Evolutionary conservation across 2,329 filamentous ascomycete genomes (phyloP), one percentile per base, ranked within the genome.

Genomic region (Aspergillus oerlinghausenensis): DNA sequence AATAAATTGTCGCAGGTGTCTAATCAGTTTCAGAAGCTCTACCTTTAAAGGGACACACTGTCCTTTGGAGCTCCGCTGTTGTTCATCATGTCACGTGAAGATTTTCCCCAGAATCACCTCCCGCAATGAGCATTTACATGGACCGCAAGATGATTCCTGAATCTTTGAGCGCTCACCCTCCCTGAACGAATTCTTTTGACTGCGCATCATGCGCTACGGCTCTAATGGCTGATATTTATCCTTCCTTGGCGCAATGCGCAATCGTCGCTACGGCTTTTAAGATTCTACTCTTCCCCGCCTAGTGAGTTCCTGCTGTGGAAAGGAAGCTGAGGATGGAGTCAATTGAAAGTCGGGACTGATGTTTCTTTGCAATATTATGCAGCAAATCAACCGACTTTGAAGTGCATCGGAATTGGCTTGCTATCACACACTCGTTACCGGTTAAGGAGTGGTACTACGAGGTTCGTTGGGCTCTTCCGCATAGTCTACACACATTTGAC

Each of bases 341-440:
- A 26, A 47, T 47, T 25, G 43, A 11, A 11, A 6, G 5, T 17
- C 26, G 9, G n/a, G 10, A 55, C 43, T 50, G 21, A 32, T 21
- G 19, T 52, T 56, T 38, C 56, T 50, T 38, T 7, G n/a, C 26
- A 32, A 35, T 7, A 6, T 42, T 40, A 52, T 57, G 57, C 75
- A 97, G 92, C 81, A 97, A 96, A 81, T 99, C 94, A 5, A 99
- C 94, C 66, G 94, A 99, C 75, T 99, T 99, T 69, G 94, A 99
- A 75, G 94, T 99, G 55, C 94, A 99, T 77, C 88, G 94, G 63
- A 99, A 99, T 79, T 99, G 94, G 94, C 86, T 99, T 43, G 94
- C 94, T 61, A 91, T 97, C 65, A 97, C 94, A 4, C 82, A 96
- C 76, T 96, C 89, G 60, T 82, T 97, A 21, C 90, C 93, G 3